Base-by-base conservation (phyloP, 495 filamentous ascomycete species). In the Geoglossum glabrum region DNA sequence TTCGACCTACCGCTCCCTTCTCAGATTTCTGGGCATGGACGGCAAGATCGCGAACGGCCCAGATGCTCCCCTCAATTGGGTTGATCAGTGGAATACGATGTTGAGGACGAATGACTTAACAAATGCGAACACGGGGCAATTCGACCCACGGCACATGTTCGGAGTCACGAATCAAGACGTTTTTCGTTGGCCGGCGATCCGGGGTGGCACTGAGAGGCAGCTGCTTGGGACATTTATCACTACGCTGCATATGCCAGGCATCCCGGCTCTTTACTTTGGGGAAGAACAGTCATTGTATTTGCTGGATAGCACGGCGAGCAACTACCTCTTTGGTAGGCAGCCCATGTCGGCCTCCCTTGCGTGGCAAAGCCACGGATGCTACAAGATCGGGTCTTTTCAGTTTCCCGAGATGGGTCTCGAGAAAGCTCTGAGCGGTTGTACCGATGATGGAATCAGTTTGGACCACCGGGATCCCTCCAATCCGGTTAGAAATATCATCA, bases 91-190 rank as follows among this genome's bases (percentile, higher is more conserved):
- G 82, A 71, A 80, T 40, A 59, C 73, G 26, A 79, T 86, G 67
- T 55, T 85, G 9, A 64, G 70, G 46, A 80, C 76, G 17, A 84
- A 86, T 61, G 83, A 86, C 61, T 61, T 85, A 59, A 63, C 76
- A 59, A 86, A 85, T 59, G 71, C 79, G 5, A 80, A 82, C 64
- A 84, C 76, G 1, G 81, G 79, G 50, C 69, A 75, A 57, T 84
- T 84, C 57, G 83, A 86, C 62, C 83, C 83, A 4, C 73, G 83
- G 15, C 82, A 87, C 63, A 76, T 86, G 73, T 86, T 78, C 54
- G 83, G 83, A 28, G 73, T 72, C 1, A 82, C 79, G 6, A 86
- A 86, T 62, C 83, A 87, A 67, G 83, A 87, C 63, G 81, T 87
- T 5, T 84, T 87, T 65, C 76, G 83, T 9, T 87, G 83, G 83